Evolutionary conservation across 352 stramenopile genomes (phyloP).

Genomic region (Pythium utonaiense): DNA sequence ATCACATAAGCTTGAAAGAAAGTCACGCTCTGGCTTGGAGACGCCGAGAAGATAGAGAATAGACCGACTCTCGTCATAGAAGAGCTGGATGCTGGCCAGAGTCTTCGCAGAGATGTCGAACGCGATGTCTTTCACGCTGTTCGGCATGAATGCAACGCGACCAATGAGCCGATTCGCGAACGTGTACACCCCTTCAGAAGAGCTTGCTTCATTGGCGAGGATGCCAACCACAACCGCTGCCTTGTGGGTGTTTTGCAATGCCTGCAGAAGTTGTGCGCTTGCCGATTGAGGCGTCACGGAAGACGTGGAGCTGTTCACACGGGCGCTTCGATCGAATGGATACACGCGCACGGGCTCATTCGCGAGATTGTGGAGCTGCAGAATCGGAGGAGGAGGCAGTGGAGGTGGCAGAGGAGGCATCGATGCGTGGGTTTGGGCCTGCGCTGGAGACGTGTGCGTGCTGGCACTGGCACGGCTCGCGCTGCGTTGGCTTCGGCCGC

Average conservation of each 20-base stretch:
- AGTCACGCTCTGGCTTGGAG: slow-evolving; percentile 34
- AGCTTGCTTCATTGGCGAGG: slow-evolving; percentile 36
- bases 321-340: slow-evolving; percentile 29
- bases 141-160: slow-evolving; percentile 44
- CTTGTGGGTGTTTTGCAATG: slow-evolving; percentile 35
- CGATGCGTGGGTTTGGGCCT: neutral
- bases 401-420: slow-evolving; percentile 13
- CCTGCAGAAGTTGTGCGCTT: slow-evolving; percentile 27
- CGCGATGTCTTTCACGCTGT: slow-evolving; percentile 13
- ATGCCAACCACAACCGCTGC: slow-evolving; percentile 47
- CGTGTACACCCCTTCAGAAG: slow-evolving; percentile 30
- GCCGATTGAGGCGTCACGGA: slow-evolving; percentile 9
- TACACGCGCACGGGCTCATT: slow-evolving; percentile 57
- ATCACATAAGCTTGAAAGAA: slow-evolving; percentile 15
- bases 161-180: slow-evolving; percentile 69
- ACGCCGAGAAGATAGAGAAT: slow-evolving; percentile 59
- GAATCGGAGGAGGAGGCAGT: slow-evolving; percentile 1
- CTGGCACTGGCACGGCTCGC: neutral
- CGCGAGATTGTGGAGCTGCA: slow-evolving; percentile 11
- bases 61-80: slow-evolving; percentile 43
- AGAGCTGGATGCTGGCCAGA: slow-evolving; percentile 48
- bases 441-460: neutral
- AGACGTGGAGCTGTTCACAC: slow-evolving; percentile 10
- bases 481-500: neutral
- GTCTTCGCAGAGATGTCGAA: slow-evolving; percentile 4